A percentile compares a stretch with the other conserved stretches of the same genome.
Evolutionary conservation across 148 eudicot genomes (phyloP).

Genomic region (Euryodendron excelsum): DNA sequence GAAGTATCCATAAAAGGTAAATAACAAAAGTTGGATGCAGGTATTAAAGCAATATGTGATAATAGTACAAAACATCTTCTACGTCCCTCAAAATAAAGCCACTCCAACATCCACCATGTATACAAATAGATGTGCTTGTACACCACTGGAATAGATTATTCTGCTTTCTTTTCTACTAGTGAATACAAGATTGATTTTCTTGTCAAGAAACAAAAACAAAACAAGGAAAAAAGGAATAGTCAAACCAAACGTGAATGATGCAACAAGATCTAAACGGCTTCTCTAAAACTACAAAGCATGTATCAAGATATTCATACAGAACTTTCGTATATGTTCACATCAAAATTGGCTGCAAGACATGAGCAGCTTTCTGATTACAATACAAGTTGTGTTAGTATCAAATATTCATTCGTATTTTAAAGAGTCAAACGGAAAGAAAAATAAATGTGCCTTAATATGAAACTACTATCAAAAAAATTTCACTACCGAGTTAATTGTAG

Average conservation of each 20-base stretch:
- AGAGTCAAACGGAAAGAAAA: not conserved
- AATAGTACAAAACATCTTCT: not conserved
- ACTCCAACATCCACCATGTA: not conserved
- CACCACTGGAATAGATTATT: not conserved
- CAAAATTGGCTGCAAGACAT: conserved; percentile 26
- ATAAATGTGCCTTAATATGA: conserved; percentile 7
- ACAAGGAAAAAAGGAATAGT: not conserved
- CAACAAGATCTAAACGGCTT: conserved; percentile 11
- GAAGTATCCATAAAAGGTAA: not conserved
- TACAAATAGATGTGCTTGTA: not conserved
- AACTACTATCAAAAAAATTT: conserved; percentile 22
- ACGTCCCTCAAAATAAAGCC: not conserved
- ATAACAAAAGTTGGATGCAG: not conserved
- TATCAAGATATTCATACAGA: conserved; percentile 25
- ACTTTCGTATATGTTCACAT: conserved; percentile 25
- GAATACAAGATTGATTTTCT: not conserved
- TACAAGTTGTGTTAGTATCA: conserved; percentile 23
- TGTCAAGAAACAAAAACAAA: not conserved
- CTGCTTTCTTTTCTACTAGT: not conserved
- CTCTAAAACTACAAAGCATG: not conserved
- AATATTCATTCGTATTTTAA: conserved; percentile 8
- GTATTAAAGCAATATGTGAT: not conserved
- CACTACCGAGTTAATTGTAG: conserved; percentile 13
- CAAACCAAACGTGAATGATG: not conserved
- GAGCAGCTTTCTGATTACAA: conserved; percentile 13